Base-by-base conservation (phyloP, 441 rosid genomes). In the Gossypium trilobum region DNA sequence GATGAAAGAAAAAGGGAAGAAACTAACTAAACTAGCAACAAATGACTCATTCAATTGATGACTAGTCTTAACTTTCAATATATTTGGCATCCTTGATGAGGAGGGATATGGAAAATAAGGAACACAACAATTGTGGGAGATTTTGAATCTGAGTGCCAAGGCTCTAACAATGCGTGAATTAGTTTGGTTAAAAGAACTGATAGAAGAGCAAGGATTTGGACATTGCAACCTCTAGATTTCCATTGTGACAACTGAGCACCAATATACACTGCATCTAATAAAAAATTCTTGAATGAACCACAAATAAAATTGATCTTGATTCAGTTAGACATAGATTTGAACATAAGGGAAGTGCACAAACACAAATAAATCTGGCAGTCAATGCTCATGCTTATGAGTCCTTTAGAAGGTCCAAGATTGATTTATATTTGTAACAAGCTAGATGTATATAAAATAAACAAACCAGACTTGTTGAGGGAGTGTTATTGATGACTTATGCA, bases 381-480 rank as follows among this genome's bases (percentile, higher is more conserved):
- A 23, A 14, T 58, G 63, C 7, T 11, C 36, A 22, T 60, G 52
- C 29, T 39, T 39, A 63, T 29, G n/a, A 63, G 68, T 39, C 52
- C 31, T 63, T 19, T 19, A 33, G 68, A 19, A 39, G 2, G 16
- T 39, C 52, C 68, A 63, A 63, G 51, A 63, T 50, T 31, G 48
- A 63, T 39, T 63, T 63, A 63, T 39, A 39, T 19, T 39, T 39
- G 67, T 10, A 62, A 62, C 20, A 62, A 62, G 66, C 68, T 62
- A 62, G 27, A 2, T 36, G 27, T 3, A 63, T 17, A 17, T 17
- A 23, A 36, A 63, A 63, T 39, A 63, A 9, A 36, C 13, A 5
- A 63, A 39, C 16, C 68, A 63, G 17, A 48, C 51, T 19, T 39
- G 42, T 63, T 39, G 69, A 64, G 54, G 51, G 29, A 39, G 69